Percentiles rank a stretch among this genome's conserved stretches.
phyloP scores from a whole-genome alignment of 805 yeast species.

The Maudiozyma serrabonitensis region DNA sequence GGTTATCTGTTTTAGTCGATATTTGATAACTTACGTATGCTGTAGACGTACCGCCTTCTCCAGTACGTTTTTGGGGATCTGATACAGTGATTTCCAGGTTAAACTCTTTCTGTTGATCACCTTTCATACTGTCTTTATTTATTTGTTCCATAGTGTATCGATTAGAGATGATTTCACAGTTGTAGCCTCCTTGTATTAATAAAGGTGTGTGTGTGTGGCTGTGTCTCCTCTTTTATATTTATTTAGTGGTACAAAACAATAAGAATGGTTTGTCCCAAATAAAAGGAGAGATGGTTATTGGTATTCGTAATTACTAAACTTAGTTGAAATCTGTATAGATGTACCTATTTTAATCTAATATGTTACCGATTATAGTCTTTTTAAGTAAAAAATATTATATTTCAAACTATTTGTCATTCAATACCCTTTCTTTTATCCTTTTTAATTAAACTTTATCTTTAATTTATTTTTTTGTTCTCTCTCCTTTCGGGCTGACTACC shows the following conservation, averaged over 20 bases:
- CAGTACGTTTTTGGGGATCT: conserved; percentile 26
- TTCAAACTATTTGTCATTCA: neutral
- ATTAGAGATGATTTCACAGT: neutral
- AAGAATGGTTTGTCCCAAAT: too few species aligned
- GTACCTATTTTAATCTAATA: too few species aligned
- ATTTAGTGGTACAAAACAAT: too few species aligned
- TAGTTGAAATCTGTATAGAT: too few species aligned
- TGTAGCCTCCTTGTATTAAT: too few species aligned
- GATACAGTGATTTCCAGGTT: conserved; percentile 23
- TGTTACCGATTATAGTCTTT: too few species aligned
- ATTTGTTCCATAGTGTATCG: neutral
- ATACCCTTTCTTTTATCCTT: neutral
- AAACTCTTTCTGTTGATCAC: neutral
- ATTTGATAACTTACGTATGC: conserved; percentile 27
- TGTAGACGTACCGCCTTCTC: conserved; percentile 19
- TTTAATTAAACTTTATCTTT: neutral
- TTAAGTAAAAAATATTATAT: too few species aligned
- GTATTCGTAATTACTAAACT: too few species aligned
- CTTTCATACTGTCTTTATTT: neutral
- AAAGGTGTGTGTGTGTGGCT: too few species aligned
- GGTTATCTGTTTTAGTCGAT: conserved; percentile 25
- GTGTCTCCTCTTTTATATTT: too few species aligned
- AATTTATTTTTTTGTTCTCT: neutral
- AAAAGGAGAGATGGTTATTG: too few species aligned
- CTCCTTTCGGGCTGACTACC: too few species aligned